Base-by-base conservation (phyloP, 352 stramenopile species). In the Pythium periplocum region DNA sequence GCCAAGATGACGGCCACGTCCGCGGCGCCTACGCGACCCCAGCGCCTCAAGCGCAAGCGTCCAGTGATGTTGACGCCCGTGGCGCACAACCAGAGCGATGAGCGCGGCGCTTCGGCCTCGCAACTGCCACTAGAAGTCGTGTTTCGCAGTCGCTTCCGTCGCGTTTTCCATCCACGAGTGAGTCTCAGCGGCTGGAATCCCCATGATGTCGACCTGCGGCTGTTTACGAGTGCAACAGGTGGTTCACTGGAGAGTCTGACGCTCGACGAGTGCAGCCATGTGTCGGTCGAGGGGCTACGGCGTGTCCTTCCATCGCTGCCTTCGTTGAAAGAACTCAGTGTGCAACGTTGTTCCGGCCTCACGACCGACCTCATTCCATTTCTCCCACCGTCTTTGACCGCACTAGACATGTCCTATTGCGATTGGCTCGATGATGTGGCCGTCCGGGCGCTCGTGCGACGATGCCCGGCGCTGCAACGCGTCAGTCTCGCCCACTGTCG, bases 391-490 rank as follows among this genome's bases (percentile, higher is more conserved):
- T 41, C 51, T 2, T 64, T 88, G 9, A 64, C 61, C 1, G 69
- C 83, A 38, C 44, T 90, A 46, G 65, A 83, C 34, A 63, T 88
- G n/a, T 71, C 70, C 11, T 68, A 78, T 31, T 90, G 77, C 36
- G 77, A 87, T 30, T 90, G 79, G 79, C 65, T 86, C 6, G 75
- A 85, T 44, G 79, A 90, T 54, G 46, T 59, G 3, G 71, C 68
- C 38, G 48, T 81, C 36, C 75, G 75, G n/a, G 38, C 55, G 4
- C 55, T 90, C 6, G 65, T 57, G 31, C 58, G 61, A 3, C 61
- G 65, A 6, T 90, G 79, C 49, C 57, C 53, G 2, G 38, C 34
- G 11, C 59, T 90, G 37, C 51, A 54, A 6, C 57, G 56, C 1
- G 37, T 87, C 6, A 65, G 61, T 17, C 41, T 93, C 4, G 35